Evolutionary conservation across 2,329 filamentous ascomycete species (phyloP).

Genomic region (Tolypocladium tundrense): DNA sequence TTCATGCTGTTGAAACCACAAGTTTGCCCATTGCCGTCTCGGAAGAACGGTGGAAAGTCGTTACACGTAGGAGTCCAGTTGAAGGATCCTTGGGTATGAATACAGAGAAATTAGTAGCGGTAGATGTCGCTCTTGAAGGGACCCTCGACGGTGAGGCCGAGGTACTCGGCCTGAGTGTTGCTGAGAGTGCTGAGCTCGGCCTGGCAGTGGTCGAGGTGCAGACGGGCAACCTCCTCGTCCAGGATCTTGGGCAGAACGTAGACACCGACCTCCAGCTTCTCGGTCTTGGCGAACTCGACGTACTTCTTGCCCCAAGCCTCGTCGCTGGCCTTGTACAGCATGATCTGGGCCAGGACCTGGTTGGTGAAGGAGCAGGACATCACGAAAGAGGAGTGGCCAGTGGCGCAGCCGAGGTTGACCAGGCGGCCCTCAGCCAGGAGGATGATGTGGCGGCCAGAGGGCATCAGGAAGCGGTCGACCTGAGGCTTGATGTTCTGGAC

Average conservation of each 20-base stretch:
- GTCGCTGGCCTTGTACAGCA: conserved; percentile 90
- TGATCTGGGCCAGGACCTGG: conserved; percentile 99
- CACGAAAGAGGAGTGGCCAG: conserved; percentile 97
- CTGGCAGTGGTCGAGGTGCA: conserved; percentile 90
- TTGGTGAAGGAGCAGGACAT: conserved; percentile 99
- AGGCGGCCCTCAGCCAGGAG: conserved; percentile 97
- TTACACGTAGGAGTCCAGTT: conserved; percentile 28
- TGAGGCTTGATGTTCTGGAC: conserved; percentile 99
- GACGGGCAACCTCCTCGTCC: conserved; percentile 93
- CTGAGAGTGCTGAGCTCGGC: conserved; percentile 85
- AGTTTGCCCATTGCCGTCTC: conserved; percentile 23
- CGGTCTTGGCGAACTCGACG: conserved; percentile 86
- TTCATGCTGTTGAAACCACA: conserved; percentile 35
- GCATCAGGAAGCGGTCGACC: conserved; percentile 95
- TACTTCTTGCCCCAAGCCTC: conserved; percentile 86
- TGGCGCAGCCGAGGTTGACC: conserved; percentile 98
- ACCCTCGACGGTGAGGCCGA: conserved; percentile 74
- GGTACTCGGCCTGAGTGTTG: conserved; percentile 85
- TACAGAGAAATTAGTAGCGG: conserved; percentile 32
- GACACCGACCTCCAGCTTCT: conserved; percentile 84
- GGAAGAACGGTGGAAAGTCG: conserved; percentile 20
- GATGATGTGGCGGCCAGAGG: conserved; percentile 92
- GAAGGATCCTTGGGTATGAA: conserved; percentile 27
- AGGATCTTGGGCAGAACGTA: conserved; percentile 96
- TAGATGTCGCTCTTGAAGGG: conserved; percentile 90